Evolutionary conservation across 352 stramenopile species (phyloP), one percentile per base, ranked within the genome.

Genomic region (Aphanomyces cochlioides): DNA sequence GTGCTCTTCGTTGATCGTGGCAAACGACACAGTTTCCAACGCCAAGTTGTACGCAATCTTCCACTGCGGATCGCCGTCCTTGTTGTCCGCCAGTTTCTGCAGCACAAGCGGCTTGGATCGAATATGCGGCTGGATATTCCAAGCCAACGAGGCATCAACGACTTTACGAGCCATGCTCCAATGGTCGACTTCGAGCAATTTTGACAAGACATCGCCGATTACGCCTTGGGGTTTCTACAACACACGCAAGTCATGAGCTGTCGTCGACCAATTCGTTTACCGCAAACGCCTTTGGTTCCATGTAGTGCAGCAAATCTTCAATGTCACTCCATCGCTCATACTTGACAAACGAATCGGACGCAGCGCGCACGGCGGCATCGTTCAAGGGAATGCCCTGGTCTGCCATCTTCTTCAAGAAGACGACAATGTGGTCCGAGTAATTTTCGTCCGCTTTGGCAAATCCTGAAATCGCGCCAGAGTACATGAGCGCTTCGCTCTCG

Each of bases 401-500:
- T 7, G 69, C 43, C 81, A 93, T 90, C 28, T 78, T 76, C 4
- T 77, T 60, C 41, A 94, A 67, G 66, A 90, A 92, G 58, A 73
- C 69, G 41, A 78, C 70, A 64, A 94, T 90, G 37, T 88, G 82
- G 6, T 70, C 60, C 12, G 85, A 90, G 69, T 90, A 82, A 70
- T 94, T 85, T 43, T 76, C 78, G 47, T 81, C 78, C 5, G 87
- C 82, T 69, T 94, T 94, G 50, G 77, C 81, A 48, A 94, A 87
- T 21, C 87, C 87, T 19, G 82, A 91, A 61, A 94, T 90, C 37
- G 90, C 80, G 53, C 87, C 87, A 66, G 89, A 90, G 58, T 85
- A 92, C 15, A 94, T 74, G 43, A 94, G 68, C 48, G 79, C 68
- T 50, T 89, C 75, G 48, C 7, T 68, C 66, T 5, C 3, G 34